These are phyloP conservation scores for Viola pubescens DNA, from an alignment of 441 rosid genomes.

Conservation along the genomic window DNA sequence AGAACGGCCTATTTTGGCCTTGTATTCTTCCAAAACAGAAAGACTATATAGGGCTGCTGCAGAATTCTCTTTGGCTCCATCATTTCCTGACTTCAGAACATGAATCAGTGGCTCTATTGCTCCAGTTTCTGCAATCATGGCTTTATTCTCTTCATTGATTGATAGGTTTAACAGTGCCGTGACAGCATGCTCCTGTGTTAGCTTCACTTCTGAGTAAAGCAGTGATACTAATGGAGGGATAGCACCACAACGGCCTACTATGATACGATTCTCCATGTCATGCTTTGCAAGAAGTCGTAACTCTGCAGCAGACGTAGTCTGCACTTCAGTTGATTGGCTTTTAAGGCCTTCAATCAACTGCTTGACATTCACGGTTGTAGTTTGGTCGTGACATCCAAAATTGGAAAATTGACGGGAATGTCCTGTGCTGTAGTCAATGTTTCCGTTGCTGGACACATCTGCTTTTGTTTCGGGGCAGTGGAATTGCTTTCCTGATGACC, in stretches of 20 bases:
- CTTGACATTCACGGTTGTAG: slow-evolving; percentile 41
- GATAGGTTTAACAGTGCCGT: slow-evolving; percentile 82
- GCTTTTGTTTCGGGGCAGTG: slow-evolving; percentile 28
- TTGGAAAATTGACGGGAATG: slow-evolving; percentile 27
- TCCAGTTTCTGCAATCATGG: slow-evolving; percentile 61
- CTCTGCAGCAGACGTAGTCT: slow-evolving; percentile 69
- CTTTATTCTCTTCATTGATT: slow-evolving; percentile 65
- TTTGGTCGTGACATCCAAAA: slow-evolving; percentile 34
- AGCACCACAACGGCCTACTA: slow-evolving; percentile 61
- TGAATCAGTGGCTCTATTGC: slow-evolving; percentile 76
- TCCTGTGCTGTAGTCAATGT: slow-evolving; percentile 15
- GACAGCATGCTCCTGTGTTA: slow-evolving; percentile 83
- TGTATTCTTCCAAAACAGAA: slow-evolving; percentile 67
- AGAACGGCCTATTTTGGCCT: slow-evolving; percentile 70
- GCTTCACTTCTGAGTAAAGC: slow-evolving; percentile 53
- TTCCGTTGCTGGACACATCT: slow-evolving; percentile 30
- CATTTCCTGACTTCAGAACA: slow-evolving; percentile 64
- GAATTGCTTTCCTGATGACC: slow-evolving; percentile 29
- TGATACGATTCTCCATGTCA: slow-evolving; percentile 57
- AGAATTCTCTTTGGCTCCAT: slow-evolving; percentile 82
- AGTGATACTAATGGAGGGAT: slow-evolving; percentile 58
- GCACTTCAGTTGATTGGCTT: slow-evolving; percentile 43
- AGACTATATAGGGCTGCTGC: slow-evolving; percentile 80
- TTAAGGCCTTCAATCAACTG: slow-evolving; percentile 63
- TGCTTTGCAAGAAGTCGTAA: slow-evolving; percentile 68